phyloP scores from a whole-genome alignment of 2,329 filamentous ascomycete genomes.

The Sarocladium oryzae region DNA sequence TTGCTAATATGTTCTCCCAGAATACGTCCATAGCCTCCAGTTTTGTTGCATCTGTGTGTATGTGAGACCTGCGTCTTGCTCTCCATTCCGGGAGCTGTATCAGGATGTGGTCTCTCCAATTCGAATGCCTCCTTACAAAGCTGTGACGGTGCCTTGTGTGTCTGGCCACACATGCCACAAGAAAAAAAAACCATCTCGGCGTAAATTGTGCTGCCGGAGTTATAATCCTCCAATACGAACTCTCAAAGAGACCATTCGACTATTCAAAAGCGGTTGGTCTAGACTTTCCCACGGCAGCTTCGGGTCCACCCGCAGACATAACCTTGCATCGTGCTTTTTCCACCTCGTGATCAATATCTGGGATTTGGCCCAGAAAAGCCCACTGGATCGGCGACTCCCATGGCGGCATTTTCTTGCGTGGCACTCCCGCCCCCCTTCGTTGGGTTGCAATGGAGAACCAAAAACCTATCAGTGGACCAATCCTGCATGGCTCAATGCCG shows the following conservation, averaged over 20 bases:
- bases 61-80: too few relatives aligned
- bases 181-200: too few relatives aligned
- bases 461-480: neutral
- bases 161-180: too few relatives aligned
- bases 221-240: neutral
- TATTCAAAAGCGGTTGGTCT: slow-evolving; percentile 1
- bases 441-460: neutral
- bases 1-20: neutral
- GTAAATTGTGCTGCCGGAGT: too few relatives aligned
- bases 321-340: neutral
- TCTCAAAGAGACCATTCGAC: neutral
- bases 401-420: neutral
- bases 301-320: slow-evolving; percentile 4
- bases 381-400: slow-evolving; percentile 1
- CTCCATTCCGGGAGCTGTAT: too few relatives aligned
- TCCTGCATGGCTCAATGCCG: slow-evolving; percentile 2
- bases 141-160: too few relatives aligned
- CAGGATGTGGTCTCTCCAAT: too few relatives aligned
- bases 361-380: neutral
- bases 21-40: too few relatives aligned
- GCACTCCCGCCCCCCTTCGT: neutral
- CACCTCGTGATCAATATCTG: slow-evolving; percentile 7
- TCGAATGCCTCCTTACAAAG: too few relatives aligned
- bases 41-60: too few relatives aligned
- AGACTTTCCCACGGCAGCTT: slow-evolving; percentile 1